Conservation (phyloP, 768 basidiomycete species). For the Suillus tomentosus region DNA sequence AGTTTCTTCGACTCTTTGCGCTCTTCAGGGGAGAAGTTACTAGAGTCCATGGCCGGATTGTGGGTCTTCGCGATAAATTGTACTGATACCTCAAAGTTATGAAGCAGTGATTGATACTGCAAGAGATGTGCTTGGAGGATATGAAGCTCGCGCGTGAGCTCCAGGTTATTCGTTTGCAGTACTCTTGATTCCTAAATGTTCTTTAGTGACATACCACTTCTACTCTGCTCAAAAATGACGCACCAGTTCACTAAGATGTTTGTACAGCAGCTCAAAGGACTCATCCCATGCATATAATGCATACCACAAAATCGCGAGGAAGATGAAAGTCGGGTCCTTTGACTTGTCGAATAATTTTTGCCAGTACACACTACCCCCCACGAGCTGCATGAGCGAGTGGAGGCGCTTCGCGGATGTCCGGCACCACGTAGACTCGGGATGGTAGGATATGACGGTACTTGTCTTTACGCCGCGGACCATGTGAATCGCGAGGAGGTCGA, state of each 20-base stretch:
- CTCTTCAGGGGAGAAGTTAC: slow-evolving; percentile 17
- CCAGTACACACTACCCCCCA: slow-evolving; percentile 36
- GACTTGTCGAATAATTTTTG: slow-evolving; percentile 24
- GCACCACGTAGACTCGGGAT: slow-evolving; percentile 22
- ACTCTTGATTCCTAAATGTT: slow-evolving; percentile 45
- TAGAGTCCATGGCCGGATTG: slow-evolving; percentile 48
- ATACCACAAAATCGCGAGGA: slow-evolving; percentile 59
- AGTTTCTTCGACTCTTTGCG: slow-evolving; percentile 30
- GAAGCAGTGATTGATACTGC: slow-evolving; percentile 54
- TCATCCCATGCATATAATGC: slow-evolving; percentile 66
- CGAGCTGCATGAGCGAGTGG: slow-evolving; percentile 31
- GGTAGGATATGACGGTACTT: slow-evolving; percentile 32
- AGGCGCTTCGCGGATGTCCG: slow-evolving; percentile 26
- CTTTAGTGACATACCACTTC: not conserved
- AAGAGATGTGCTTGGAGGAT: slow-evolving; percentile 59
- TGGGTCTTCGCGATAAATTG: slow-evolving; percentile 48
- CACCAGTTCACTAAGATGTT: slow-evolving; percentile 53
- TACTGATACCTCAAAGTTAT: slow-evolving; percentile 55
- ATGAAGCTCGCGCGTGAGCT: slow-evolving; percentile 55
- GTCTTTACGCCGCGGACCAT: slow-evolving; percentile 40
- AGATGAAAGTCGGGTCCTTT: slow-evolving; percentile 56
- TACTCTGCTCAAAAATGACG: slow-evolving; percentile 16
- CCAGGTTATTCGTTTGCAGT: slow-evolving; percentile 41
- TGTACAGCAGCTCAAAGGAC: slow-evolving; percentile 51
- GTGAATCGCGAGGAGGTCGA: slow-evolving; percentile 56